These are phyloP conservation scores for Pholiota microspora DNA, from an alignment of 768 basidiomycete genomes.

Conservation along the genomic window DNA sequence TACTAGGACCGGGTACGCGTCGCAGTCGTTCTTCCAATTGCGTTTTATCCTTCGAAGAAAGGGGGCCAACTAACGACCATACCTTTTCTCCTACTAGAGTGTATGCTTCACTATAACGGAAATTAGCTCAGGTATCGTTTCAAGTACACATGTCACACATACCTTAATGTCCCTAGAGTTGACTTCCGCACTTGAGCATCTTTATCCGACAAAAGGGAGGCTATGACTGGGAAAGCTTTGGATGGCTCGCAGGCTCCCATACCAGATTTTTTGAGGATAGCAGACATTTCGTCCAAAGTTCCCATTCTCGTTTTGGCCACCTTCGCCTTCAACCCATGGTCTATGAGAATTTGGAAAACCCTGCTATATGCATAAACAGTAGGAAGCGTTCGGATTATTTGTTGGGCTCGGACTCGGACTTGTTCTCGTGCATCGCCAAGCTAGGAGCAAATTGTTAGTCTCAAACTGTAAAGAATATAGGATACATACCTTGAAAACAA, in stretches of 20 bases:
- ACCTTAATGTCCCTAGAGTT: slow-evolving; percentile 81
- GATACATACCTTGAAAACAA: slow-evolving; percentile 77
- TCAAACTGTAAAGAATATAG: neutral
- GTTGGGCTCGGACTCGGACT: slow-evolving; percentile 75
- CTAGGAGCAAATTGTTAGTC: slow-evolving; percentile 37
- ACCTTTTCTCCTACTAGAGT: slow-evolving; percentile 81
- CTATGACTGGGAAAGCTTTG: slow-evolving; percentile 78
- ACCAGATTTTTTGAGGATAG: slow-evolving; percentile 78
- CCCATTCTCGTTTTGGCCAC: slow-evolving; percentile 91
- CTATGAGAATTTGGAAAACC: slow-evolving; percentile 82
- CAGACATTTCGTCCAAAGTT: slow-evolving; percentile 76
- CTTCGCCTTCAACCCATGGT: slow-evolving; percentile 87
- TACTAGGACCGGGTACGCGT: slow-evolving; percentile 70
- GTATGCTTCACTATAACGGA: slow-evolving; percentile 71
- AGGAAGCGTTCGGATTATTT: slow-evolving; percentile 80
- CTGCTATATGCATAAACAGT: slow-evolving; percentile 93
- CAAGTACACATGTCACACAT: slow-evolving; percentile 20
- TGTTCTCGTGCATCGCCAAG: slow-evolving; percentile 91
- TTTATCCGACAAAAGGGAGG: slow-evolving; percentile 82
- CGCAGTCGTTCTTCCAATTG: slow-evolving; percentile 89
- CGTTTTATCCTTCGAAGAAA: slow-evolving; percentile 86
- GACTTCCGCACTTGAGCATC: slow-evolving; percentile 89
- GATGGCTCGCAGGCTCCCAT: slow-evolving; percentile 76
- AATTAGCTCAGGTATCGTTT: neutral
- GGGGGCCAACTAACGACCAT: slow-evolving; percentile 71